Base-by-base conservation (phyloP, 352 stramenopile genomes). In the Globisporangium okanoganense region DNA sequence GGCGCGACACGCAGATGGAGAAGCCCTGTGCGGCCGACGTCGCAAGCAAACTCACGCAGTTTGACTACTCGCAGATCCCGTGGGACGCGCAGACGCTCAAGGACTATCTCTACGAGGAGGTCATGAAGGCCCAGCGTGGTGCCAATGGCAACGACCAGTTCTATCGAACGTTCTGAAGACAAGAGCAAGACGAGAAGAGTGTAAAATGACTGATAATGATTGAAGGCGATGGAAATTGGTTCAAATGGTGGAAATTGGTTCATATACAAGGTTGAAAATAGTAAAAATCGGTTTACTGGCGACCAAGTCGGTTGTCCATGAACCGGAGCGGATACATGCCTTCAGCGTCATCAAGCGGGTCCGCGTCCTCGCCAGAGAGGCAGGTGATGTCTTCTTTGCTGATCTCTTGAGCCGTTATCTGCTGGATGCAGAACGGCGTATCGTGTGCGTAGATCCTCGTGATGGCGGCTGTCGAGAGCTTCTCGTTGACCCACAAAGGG, bases 81-180 rank as follows among this genome's bases (percentile, higher is more conserved):
- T 80, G 73, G 68, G 79, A 95, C 64, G 78, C 82, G 27, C 73
- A 87, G 48, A 82, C 76, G 25, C 71, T 95, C 22, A 95, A 95
- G 67, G 66, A 88, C 29, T 58, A 94, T 54, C 64, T 95, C 8
- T 95, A 87, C 57, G 81, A 93, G 38, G 86, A 95, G 54, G 82
- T 95, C 22, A 91, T 91, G 80, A 88, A 87, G 56, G 72, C 77
- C 1, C 75, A 92, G 27, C 56, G 61, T 40, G 8, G 35, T 16
- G 35, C 35, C 16, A 45, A 45, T 45, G n/a, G 45, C 12, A 52
- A 43, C 13, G 33, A 52, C 50, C 41, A 48, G 22, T 55, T 49
- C 13, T 57, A 45, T 18, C 36, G 52, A 35, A 40, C 44, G 0
- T 45, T 55, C 18, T 66, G n/a, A 60, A 18, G 3, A 35, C 5